Conservation (phyloP, 1,284 basidiomycete genomes). For the Pholiota adiposa region DNA sequence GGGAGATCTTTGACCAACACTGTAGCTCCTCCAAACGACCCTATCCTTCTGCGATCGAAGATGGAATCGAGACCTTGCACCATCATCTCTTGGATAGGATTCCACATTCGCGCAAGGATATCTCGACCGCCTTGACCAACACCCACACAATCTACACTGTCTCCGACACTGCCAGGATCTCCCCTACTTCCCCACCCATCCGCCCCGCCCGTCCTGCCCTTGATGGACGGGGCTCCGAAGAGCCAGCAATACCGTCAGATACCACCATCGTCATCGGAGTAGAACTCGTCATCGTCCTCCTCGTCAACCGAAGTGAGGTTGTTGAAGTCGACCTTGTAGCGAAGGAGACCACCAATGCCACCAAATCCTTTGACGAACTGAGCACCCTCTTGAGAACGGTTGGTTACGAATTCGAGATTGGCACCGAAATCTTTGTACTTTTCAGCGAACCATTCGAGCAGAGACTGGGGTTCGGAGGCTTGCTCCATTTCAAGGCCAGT, state of each 20-base stretch:
- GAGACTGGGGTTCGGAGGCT: constrained; percentile 73
- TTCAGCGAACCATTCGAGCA: constrained; percentile 98
- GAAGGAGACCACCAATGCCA: constrained; percentile 93
- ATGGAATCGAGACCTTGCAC: constrained; percentile 6
- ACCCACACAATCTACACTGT: constrained; percentile 4
- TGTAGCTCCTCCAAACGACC: constrained; percentile 8
- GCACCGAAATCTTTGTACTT: constrained; percentile 98
- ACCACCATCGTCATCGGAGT: constrained; percentile 79
- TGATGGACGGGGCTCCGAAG: constrained; percentile 68
- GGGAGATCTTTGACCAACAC: constrained; percentile 12
- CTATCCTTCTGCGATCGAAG: constrained; percentile 10
- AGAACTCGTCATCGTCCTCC: constrained; percentile 84
- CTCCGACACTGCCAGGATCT: not conserved
- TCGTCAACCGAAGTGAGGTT: constrained; percentile 77
- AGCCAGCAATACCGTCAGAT: constrained; percentile 86
- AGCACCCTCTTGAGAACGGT: constrained; percentile 94
- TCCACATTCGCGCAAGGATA: constrained; percentile 10
- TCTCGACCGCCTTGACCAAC: not conserved
- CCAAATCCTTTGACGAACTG: constrained; percentile 99
- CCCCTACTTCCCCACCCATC: constrained; percentile 38
- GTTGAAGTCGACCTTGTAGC: constrained; percentile 95
- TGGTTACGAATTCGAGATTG: constrained; percentile 89
- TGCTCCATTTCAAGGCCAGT: constrained; percentile 98
- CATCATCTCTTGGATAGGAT: constrained; percentile 4
- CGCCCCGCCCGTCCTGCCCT: constrained; percentile 65